Evolutionary conservation across 805 yeast species (phyloP).

Genomic region (Danielia oregonensis): DNA sequence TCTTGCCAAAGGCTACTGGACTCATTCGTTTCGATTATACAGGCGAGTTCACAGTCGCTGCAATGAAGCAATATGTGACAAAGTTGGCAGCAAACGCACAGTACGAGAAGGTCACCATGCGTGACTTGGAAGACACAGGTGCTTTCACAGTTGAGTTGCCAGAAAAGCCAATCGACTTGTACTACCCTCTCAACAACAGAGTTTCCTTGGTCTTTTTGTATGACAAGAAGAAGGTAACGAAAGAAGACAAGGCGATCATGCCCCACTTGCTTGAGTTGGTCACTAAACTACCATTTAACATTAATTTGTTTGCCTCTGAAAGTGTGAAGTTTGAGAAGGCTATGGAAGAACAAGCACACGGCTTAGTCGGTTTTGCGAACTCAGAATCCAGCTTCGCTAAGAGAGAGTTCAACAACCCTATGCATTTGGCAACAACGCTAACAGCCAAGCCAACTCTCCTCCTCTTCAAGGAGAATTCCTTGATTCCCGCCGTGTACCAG

Average conservation of each 20-base stretch:
- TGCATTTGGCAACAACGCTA: conserved; percentile 48
- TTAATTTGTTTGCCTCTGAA: conserved; percentile 50
- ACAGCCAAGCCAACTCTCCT: conserved; percentile 62
- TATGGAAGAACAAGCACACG: conserved; percentile 38
- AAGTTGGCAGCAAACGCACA: conserved; percentile 46
- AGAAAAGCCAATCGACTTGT: conserved; percentile 25
- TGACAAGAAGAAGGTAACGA: conserved; percentile 46
- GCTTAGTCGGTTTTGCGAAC: conserved; percentile 42
- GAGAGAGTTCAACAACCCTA: conserved; percentile 38
- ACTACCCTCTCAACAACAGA: conserved; percentile 37
- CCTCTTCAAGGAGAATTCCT: conserved; percentile 54
- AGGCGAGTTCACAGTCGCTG: conserved; percentile 29
- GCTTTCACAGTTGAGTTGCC: conserved; percentile 28
- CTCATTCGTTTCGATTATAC: conserved; percentile 47
- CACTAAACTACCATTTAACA: conserved; percentile 53
- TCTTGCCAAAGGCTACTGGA: conserved; percentile 49
- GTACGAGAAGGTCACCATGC: conserved; percentile 30
- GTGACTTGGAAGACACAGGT: conserved; percentile 28
- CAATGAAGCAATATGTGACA: conserved; percentile 41
- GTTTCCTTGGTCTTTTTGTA: conserved; percentile 53
- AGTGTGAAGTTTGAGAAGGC: conserved; percentile 39
- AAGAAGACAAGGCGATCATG: conserved; percentile 61
- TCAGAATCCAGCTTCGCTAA: conserved; percentile 32
- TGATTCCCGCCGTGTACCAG: conserved; percentile 51
- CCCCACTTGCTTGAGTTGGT: conserved; percentile 59